These are phyloP conservation scores for Fomitopsis pulvina DNA, from an alignment of 768 basidiomycete genomes.

Conservation along the genomic window DNA sequence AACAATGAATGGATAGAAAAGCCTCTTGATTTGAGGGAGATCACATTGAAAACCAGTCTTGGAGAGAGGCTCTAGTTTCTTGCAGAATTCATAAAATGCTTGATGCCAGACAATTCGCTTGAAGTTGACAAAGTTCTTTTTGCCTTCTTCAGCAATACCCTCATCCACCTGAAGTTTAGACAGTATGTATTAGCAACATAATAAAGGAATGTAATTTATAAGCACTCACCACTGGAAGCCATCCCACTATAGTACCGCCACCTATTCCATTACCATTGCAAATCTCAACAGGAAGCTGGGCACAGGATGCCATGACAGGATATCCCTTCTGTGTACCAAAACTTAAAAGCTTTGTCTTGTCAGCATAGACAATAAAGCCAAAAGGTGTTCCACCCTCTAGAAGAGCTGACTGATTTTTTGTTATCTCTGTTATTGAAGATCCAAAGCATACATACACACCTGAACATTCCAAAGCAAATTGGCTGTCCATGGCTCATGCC, in stretches of 20 bases:
- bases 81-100: background rate
- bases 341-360: slow-evolving; percentile 4
- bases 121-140: background rate
- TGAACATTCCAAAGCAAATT: slow-evolving; percentile 8
- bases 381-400: background rate
- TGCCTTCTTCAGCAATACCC: background rate
- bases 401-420: background rate
- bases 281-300: slow-evolving; percentile 5
- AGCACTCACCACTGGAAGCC: slow-evolving; percentile 8
- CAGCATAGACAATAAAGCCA: slow-evolving; percentile 3
- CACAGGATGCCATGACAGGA: slow-evolving; percentile 1
- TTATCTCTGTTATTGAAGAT: background rate
- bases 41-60: slow-evolving; percentile 23
- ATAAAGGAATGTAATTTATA: background rate
- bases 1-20: slow-evolving; percentile 30
- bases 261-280: slow-evolving; percentile 5
- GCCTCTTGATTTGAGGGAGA: slow-evolving; percentile 7
- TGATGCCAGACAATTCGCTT: slow-evolving; percentile 5
- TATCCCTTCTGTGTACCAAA: slow-evolving; percentile 6
- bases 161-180: background rate
- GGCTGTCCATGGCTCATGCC: slow-evolving; percentile 14
- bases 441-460: slow-evolving; percentile 3
- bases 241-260: slow-evolving; percentile 6
- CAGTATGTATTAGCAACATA: background rate
- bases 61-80: slow-evolving; percentile 1